These are phyloP conservation scores for Glycine tomentella DNA, from an alignment of 306 rosid species.

Conservation along the genomic window DNA sequence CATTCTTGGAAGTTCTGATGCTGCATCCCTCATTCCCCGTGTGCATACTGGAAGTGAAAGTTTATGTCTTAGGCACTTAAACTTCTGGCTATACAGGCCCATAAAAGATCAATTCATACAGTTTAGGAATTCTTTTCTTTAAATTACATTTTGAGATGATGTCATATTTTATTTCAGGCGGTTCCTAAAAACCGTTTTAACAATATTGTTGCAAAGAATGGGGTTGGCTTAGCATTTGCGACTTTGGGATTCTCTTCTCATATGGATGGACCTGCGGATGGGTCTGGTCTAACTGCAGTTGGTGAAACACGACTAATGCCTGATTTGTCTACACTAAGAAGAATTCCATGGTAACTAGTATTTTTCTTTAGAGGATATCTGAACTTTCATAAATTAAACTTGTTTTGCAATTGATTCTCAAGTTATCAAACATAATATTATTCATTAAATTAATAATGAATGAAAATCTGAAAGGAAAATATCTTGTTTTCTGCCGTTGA, in stretches of 20 bases:
- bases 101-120: not conserved
- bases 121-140: not conserved
- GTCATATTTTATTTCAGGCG: slow-evolving; percentile 64
- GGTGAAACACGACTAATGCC: slow-evolving; percentile 90
- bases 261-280: slow-evolving; percentile 73
- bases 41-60: not conserved
- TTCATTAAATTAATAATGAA: not conserved
- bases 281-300: slow-evolving; percentile 68
- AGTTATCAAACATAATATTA: not conserved
- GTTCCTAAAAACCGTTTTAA: slow-evolving; percentile 78
- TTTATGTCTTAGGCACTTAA: not conserved
- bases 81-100: not conserved
- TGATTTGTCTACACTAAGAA: slow-evolving; percentile 77
- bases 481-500: too few relatives aligned
- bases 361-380: not conserved
- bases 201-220: slow-evolving; percentile 58
- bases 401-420: too few relatives aligned
- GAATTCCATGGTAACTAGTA: slow-evolving; percentile 77
- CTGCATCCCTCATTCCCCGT: not conserved
- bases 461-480: not conserved
- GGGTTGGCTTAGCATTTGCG: slow-evolving; percentile 76
- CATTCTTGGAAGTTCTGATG: too few relatives aligned
- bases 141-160: slow-evolving; percentile 27
- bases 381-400: too few relatives aligned
- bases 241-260: slow-evolving; percentile 75